phyloP scores from a whole-genome alignment of 1,284 basidiomycete genomes.

The Ganoderma lingzhi region DNA sequence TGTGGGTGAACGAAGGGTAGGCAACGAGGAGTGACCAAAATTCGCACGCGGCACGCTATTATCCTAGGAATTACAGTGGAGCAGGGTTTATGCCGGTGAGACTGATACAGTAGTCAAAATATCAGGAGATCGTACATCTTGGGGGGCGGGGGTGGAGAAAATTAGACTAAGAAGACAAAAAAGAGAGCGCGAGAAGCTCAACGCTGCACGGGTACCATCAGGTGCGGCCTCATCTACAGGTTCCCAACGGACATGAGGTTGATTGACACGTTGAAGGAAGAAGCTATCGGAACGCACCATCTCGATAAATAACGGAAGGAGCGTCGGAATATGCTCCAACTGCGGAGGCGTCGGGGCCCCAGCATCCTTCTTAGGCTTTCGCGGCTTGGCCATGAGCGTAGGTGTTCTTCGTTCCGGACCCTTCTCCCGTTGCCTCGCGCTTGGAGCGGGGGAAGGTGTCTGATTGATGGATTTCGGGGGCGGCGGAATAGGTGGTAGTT shows the following conservation, averaged over 20 bases:
- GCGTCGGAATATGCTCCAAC: constrained; percentile 75
- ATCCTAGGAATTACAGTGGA: constrained; percentile 32
- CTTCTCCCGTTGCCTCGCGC: constrained; percentile 24
- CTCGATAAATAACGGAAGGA: constrained; percentile 90
- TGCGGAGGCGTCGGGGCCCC: constrained; percentile 76
- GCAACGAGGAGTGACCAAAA: not conserved
- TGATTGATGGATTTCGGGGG: constrained; percentile 20
- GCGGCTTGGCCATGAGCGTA: constrained; percentile 21
- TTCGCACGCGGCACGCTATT: constrained; percentile 13
- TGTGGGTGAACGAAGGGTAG: constrained; percentile 12
- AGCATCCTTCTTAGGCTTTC: constrained; percentile 43
- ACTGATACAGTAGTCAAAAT: not conserved
- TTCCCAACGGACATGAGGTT: not conserved
- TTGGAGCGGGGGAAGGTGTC: constrained; percentile 7
- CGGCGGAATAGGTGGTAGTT: constrained; percentile 9
- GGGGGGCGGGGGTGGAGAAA: too few species aligned
- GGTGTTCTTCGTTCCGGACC: constrained; percentile 18
- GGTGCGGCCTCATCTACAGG: constrained; percentile 34
- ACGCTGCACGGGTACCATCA: constrained; percentile 23
- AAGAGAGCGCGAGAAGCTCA: constrained; percentile 3
- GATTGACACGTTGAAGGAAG: not conserved
- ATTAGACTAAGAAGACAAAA: not conserved
- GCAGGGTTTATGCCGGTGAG: constrained; percentile 7
- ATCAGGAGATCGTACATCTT: not conserved
- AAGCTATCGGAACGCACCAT: constrained; percentile 64